Evolutionary conservation across 2,329 filamentous ascomycete species (phyloP), one percentile per base, ranked within the genome.

Genomic region (Sphaerulina vaccinii): DNA sequence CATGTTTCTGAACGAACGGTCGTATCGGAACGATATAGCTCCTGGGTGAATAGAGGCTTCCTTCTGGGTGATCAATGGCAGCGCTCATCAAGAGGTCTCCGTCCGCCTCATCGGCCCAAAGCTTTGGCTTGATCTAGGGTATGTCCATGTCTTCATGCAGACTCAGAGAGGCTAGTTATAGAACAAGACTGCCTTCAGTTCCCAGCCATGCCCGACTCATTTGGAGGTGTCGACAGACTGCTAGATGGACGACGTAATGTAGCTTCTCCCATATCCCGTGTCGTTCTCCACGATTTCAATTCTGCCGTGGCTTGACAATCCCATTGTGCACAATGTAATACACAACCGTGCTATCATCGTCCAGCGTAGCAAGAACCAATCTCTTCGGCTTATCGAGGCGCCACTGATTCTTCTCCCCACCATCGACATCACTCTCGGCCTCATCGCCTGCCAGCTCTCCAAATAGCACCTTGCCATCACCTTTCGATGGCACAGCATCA

Each of bases 261-360:
- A 11, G 13, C 24, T 29, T 2, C 2, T 11, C 8, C 24, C 24
- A 29, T n/a, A n/a, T n/a, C n/a, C n/a, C 13, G 7, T 7, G 13
- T 13, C 5, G 11, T 6, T 5, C 32, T 13, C 13, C 32, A 18
- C 36, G 13, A 13, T 8, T 11, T 79, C 73, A 92, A 68, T 93
- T 93, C 69, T 92, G 88, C 51, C 88, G 78, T 19, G 88, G 88
- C 74, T 92, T 93, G 47, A 92, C 87, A 58, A 91, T 83, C n/a
- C 88, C 88, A 68, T 92, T 87, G 63, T 92, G 88, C 68, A 92
- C 82, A 57, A 91, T 79, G 66, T 93, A 93, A 71, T 92, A 93
- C 35, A 89, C 86, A 15, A 93, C 79, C 0, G 88, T 92, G 58
- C 88, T 91, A 70, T 93, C 88, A 62, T 87, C 83, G 65, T 90